These are phyloP conservation scores for Chrysopogon serrulatus DNA, from an alignment of 176 grass and related monocot genomes.

Conservation along the genomic window DNA sequence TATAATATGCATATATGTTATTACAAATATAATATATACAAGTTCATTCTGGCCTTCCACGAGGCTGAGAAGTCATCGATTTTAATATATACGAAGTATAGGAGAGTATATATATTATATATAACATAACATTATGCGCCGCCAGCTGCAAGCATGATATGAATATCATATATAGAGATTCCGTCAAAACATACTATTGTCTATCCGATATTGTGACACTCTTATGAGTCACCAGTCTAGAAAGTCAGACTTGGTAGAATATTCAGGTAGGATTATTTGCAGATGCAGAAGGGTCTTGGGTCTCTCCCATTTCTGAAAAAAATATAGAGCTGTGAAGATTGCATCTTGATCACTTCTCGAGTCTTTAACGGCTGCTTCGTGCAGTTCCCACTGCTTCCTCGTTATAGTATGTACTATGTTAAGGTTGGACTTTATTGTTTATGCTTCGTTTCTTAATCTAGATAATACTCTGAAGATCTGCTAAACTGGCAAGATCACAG, in stretches of 20 bases:
- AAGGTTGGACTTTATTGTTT: constrained; percentile 6
- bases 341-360: background rate
- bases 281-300: background rate
- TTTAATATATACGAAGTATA: background rate
- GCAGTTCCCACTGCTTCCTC: background rate
- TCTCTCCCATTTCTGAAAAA: background rate
- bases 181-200: background rate
- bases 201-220: background rate
- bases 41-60: background rate
- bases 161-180: background rate
- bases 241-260: constrained; percentile 25
- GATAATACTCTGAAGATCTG: background rate
- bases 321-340: background rate
- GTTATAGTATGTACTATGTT: background rate
- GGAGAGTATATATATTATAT: background rate
- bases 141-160: background rate
- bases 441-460: background rate
- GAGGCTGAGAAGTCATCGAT: background rate
- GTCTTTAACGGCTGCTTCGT: background rate
- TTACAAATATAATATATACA: background rate
- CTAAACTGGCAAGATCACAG: constrained; percentile 9
- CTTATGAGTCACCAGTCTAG: background rate
- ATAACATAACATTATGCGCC: background rate
- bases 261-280: background rate
- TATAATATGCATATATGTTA: background rate